Percentiles rank a stretch among this genome's conserved stretches.
These are phyloP conservation scores for Zea luxurians DNA, from an alignment of 176 grass and related monocot genomes.

Conservation along the genomic window DNA sequence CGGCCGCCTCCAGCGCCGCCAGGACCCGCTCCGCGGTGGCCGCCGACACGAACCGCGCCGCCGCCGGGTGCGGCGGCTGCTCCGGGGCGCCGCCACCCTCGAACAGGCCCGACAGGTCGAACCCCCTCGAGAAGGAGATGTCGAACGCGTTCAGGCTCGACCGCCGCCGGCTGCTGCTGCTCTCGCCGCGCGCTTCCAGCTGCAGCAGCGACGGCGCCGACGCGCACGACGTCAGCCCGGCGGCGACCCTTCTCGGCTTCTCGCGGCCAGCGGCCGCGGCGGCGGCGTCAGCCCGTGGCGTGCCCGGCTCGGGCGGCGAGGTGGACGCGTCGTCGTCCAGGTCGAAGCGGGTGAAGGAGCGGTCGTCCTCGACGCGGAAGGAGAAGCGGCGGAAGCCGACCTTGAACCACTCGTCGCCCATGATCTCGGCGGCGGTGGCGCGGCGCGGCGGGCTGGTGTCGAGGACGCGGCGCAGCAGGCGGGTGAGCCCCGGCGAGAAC, in stretches of 20 bases:
- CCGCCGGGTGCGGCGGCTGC: constrained; percentile 26
- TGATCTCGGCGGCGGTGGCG: constrained; percentile 65
- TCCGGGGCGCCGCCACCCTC: constrained; percentile 44
- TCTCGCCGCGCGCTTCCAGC: constrained; percentile 37
- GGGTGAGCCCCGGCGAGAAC: constrained; percentile 71
- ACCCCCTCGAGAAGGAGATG: constrained; percentile 87
- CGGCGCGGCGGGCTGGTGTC: constrained; percentile 69
- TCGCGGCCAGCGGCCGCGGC: neutral
- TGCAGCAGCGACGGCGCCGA: constrained; percentile 71
- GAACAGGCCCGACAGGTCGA: constrained; percentile 86
- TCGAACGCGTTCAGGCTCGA: constrained; percentile 97
- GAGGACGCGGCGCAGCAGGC: constrained; percentile 64
- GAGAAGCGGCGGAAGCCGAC: constrained; percentile 71
- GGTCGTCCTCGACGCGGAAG: constrained; percentile 91
- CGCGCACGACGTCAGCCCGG: constrained; percentile 47
- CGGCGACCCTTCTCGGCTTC: neutral
- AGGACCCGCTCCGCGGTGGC: constrained; percentile 55
- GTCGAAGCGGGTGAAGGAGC: constrained; percentile 61
- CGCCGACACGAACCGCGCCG: constrained; percentile 73
- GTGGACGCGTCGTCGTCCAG: constrained; percentile 38
- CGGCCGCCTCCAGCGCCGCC: constrained; percentile 56
- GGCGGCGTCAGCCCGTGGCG: constrained; percentile 26
- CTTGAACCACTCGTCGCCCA: constrained; percentile 89
- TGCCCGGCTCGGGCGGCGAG: constrained; percentile 33
- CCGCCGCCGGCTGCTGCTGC: constrained; percentile 44